Base-by-base conservation (phyloP, 306 rosid species). In the Vigna hirtella region DNA sequence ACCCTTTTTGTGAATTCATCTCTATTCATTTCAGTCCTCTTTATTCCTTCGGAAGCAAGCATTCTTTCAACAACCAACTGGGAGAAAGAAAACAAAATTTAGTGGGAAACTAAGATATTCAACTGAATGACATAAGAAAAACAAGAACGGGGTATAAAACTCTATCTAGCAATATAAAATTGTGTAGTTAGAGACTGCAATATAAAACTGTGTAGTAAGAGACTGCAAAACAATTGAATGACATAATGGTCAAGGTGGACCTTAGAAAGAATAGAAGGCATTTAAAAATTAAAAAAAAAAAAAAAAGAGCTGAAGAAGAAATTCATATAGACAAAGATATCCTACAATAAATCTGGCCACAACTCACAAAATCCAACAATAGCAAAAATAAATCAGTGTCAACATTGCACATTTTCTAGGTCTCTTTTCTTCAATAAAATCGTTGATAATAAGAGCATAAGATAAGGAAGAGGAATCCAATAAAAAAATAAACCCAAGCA, bases 11-110 rank as follows among this genome's bases (percentile, higher is more conserved):
- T 86, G 83, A 94, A 94, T 76, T 94, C 96, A 38, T 94, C 94
- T 79, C 97, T 89, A 77, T 90, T 83, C 89, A 94, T 73, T 64
- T 94, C 97, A 82, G 61, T 81, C 80, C 98, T 89, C 83, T 84
- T 94, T 72, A 83, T 80, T 80, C 98, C 98, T 89, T 92, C 98
- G 53, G 95, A 85, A 9, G 94, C 96, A 72, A 94, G 93, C 97
- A 90, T 94, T 87, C 87, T 90, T 86, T 94, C 98, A 78, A 94
- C 98, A 79, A 94, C 98, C 87, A 94, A 85, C 98, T 94, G 93
- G 70, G 43, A 85, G 61, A 81, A 87, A 79, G 72, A 85, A 74
- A 72, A 55, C 66, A 82, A 64, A 76, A 20, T 18, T 75, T 24
- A 59, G 61, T 43, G 72, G 20, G 66, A 40, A 56, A 76, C 82